phyloP scores from a whole-genome alignment of 257 asterid species.

The Penstemon davidsonii region DNA sequence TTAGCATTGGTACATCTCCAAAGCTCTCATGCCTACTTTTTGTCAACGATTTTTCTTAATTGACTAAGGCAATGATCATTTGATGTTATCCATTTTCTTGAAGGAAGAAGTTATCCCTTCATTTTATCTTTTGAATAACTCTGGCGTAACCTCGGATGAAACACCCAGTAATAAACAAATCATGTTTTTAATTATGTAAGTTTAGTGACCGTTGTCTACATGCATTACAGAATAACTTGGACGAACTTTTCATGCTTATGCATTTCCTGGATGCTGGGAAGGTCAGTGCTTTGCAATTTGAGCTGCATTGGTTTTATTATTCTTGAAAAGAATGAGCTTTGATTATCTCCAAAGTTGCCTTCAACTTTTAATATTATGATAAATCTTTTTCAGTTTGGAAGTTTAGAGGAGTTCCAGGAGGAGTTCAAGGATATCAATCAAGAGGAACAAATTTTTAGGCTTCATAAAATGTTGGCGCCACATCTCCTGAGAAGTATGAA shows the following conservation, averaged over 20 bases:
- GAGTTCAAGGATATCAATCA: conserved; percentile 98
- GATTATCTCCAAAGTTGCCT: conserved; percentile 5
- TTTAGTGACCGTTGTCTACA: conserved; percentile 31
- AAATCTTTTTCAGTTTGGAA: conserved; percentile 69
- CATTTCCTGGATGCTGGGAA: conserved; percentile 99
- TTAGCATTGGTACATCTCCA: too few species aligned
- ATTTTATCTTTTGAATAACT: conserved; percentile 18
- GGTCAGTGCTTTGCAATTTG: conserved; percentile 51
- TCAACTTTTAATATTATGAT: conserved; percentile 19
- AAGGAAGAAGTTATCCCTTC: conserved; percentile 4
- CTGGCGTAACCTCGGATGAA: conserved; percentile 22
- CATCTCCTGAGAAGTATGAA: conserved; percentile 92
- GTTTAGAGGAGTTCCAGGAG: conserved; percentile 93
- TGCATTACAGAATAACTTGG: conserved; percentile 91
- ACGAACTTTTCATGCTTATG: conserved; percentile 99
- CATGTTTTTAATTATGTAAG: conserved; percentile 13
- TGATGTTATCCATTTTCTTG: conserved; percentile 13
- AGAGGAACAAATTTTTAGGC: conserved; percentile 94
- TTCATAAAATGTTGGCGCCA: conserved; percentile 94
- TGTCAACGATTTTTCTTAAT: background rate
- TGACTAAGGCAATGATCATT: conserved; percentile 3
- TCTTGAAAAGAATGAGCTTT: conserved; percentile 21
- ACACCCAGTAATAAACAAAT: conserved; percentile 17
- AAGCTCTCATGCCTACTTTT: background rate
- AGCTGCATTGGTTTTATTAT: conserved; percentile 14